phyloP scores from a whole-genome alignment of 2,329 filamentous ascomycete genomes.

The Fusarium subtropicale region DNA sequence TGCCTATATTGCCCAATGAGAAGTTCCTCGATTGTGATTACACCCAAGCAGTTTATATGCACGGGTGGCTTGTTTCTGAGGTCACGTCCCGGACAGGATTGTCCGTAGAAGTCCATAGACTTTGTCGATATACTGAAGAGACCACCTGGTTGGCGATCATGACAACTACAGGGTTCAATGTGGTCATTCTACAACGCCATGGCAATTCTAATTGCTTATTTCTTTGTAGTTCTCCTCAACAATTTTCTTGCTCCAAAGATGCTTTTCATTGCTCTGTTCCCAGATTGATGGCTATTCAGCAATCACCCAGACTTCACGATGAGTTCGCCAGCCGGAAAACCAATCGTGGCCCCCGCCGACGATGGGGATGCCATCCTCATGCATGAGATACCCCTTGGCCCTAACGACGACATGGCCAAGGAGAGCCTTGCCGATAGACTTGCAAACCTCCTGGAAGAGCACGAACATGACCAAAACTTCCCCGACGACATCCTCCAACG shows the following conservation, averaged over 20 bases:
- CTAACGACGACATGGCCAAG: not conserved
- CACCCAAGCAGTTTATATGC: not conserved
- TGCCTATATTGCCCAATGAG: not conserved
- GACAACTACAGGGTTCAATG: not conserved
- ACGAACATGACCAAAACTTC: constrained; percentile 62
- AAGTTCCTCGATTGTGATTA: not conserved
- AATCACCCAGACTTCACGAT: not conserved
- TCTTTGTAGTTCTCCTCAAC: not conserved
- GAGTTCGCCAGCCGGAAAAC: not conserved
- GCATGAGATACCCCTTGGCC: not conserved
- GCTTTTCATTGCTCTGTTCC: not conserved
- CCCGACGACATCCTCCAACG: constrained; percentile 55
- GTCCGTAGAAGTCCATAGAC: not conserved
- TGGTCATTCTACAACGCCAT: not conserved
- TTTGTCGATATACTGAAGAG: not conserved
- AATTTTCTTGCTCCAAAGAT: not conserved
- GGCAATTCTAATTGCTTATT: not conserved
- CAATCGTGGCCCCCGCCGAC: not conserved
- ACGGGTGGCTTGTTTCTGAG: not conserved
- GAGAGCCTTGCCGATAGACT: constrained; percentile 15
- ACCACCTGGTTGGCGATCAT: not conserved
- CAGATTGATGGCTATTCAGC: not conserved
- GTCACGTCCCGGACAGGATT: not conserved
- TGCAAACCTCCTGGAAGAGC: constrained; percentile 51
- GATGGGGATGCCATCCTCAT: not conserved